Evolutionary conservation across 129 eudicot species (phyloP).

Genomic region (Escallonia rubra): DNA sequence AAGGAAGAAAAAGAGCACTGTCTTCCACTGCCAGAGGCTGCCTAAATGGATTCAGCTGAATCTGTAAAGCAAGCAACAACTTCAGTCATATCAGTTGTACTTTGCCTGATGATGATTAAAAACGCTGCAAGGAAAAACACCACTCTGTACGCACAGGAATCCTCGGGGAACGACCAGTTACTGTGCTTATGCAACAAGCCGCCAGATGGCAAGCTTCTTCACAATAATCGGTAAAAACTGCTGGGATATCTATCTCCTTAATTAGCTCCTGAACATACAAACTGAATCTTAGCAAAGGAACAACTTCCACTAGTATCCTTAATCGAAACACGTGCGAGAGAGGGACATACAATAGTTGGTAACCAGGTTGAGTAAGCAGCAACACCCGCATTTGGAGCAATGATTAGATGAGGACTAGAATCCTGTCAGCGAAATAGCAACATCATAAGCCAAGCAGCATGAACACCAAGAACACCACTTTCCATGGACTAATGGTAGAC

Average conservation of each 20-base stretch:
- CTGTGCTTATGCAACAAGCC: conserved; percentile 45
- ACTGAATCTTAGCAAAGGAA: neutral
- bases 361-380: conserved; percentile 93
- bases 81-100: neutral
- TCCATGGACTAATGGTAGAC: conserved; percentile 3
- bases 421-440: conserved; percentile 36
- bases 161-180: conserved; percentile 37
- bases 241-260: conserved; percentile 56
- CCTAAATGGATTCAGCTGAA: conserved; percentile 90
- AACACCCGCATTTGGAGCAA: conserved; percentile 89
- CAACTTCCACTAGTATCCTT: neutral
- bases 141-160: conserved; percentile 43
- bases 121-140: too few species aligned
- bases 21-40: conserved; percentile 80
- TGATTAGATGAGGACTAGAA: conserved; percentile 59
- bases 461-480: neutral
- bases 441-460: conserved; percentile 5
- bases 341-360: conserved; percentile 66
- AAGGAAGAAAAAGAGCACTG: conserved; percentile 62
- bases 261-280: conserved; percentile 56
- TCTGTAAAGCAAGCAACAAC: conserved; percentile 25
- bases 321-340: too few species aligned
- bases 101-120: neutral
- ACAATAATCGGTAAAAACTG: conserved; percentile 85
- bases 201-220: conserved; percentile 93